Evolutionary conservation across 768 basidiomycete genomes (phyloP).

Genomic region (Hygrocybe punicea): DNA sequence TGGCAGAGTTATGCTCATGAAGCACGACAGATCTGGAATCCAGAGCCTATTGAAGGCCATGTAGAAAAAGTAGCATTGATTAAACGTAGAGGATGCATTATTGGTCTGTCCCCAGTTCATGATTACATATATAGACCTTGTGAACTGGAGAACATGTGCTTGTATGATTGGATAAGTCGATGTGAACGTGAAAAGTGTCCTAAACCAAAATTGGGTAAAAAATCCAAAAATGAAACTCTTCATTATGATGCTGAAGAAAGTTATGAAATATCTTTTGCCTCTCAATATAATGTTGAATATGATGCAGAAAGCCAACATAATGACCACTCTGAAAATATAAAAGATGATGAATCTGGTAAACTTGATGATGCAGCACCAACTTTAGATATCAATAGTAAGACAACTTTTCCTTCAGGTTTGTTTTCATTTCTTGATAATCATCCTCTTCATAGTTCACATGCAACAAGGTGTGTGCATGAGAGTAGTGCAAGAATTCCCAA

Average conservation of each 20-base stretch:
- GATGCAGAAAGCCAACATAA: too few species aligned
- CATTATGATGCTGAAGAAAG: background rate
- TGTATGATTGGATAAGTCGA: conserved; percentile 30
- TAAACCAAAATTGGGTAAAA: conserved; percentile 1
- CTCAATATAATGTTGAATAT: too few species aligned
- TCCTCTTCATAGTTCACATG: conserved; percentile 2
- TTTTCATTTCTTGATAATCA: conserved; percentile 7
- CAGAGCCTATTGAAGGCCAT: conserved; percentile 5
- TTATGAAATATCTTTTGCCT: conserved; percentile 20
- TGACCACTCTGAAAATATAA: background rate
- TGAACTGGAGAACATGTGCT: conserved; percentile 16
- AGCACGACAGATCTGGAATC: conserved; percentile 10
- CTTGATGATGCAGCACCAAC: background rate
- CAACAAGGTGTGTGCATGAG: background rate
- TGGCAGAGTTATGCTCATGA: conserved; percentile 17
- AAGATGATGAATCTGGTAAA: background rate
- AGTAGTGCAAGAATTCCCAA: conserved; percentile 18
- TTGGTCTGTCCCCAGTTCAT: conserved; percentile 20
- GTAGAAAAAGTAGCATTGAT: conserved; percentile 20
- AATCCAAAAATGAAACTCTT: background rate
- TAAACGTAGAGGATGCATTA: conserved; percentile 14
- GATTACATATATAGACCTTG: conserved; percentile 28
- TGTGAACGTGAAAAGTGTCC: conserved; percentile 12
- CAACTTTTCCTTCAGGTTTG: conserved; percentile 29
- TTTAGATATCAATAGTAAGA: conserved; percentile 14